Evolutionary conservation across 805 yeast genomes (phyloP).

Genomic region (Wickerhamiella musiphila): DNA sequence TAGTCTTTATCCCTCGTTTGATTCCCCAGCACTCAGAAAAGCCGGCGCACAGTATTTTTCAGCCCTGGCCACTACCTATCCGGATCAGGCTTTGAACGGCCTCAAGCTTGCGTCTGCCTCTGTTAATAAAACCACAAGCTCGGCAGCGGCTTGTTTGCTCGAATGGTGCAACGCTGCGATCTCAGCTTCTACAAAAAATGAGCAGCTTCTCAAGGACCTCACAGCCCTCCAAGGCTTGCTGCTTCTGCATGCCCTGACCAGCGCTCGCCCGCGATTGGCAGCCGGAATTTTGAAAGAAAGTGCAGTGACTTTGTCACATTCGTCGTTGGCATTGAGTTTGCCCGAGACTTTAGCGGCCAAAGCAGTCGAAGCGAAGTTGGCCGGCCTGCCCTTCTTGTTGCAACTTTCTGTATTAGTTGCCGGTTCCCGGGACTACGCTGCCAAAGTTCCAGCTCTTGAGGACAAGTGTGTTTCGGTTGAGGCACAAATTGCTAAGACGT

Average conservation of each 20-base stretch:
- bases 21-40: neutral
- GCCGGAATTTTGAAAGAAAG: too few species aligned
- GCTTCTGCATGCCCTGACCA: neutral
- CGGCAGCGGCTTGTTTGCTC: neutral
- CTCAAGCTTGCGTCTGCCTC: neutral
- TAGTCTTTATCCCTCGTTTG: too few species aligned
- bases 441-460: constrained; percentile 1
- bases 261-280: neutral
- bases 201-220: too few species aligned
- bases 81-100: neutral
- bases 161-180: neutral
- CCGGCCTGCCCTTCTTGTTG: constrained; percentile 1
- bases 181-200: too few species aligned
- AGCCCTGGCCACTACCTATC: neutral
- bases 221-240: too few species aligned
- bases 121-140: neutral
- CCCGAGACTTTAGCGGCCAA: too few species aligned
- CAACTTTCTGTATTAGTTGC: constrained; percentile 2
- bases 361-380: too few species aligned
- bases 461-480: neutral
- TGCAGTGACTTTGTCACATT: too few species aligned
- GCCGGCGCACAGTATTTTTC: neutral
- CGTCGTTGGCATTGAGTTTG: too few species aligned
- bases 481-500: constrained; percentile 10
- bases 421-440: constrained; percentile 1